These are phyloP conservation scores for Notholithocarpus densiflorus DNA, from an alignment of 306 rosid genomes.

Conservation along the genomic window DNA sequence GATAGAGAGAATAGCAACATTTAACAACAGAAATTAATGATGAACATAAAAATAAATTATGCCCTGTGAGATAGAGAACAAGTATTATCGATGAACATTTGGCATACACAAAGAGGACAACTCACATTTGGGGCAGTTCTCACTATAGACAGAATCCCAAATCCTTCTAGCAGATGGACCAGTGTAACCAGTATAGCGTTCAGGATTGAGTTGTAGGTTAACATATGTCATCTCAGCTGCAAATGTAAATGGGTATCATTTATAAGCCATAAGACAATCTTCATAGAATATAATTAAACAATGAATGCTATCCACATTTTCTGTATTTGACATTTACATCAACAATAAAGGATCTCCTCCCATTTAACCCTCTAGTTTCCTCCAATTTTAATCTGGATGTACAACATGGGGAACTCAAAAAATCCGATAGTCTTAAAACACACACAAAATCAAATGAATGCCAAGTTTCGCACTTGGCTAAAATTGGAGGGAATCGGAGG, in stretches of 20 bases:
- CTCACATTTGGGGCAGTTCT: constrained; percentile 98
- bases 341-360: not conserved
- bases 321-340: constrained; percentile 1
- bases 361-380: not conserved
- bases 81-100: not conserved
- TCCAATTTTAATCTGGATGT: too few species aligned
- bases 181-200: constrained; percentile 86
- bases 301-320: not conserved
- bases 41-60: not conserved
- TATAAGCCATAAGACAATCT: not conserved
- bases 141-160: constrained; percentile 89
- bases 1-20: not conserved
- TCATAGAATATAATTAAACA: not conserved
- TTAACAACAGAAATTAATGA: not conserved
- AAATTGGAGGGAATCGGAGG: too few species aligned
- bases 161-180: constrained; percentile 97
- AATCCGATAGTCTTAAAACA: too few species aligned
- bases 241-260: constrained; percentile 15
- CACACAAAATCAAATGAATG: too few species aligned
- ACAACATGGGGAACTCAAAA: too few species aligned
- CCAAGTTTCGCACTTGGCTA: too few species aligned
- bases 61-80: not conserved
- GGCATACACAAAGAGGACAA: not conserved
- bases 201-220: constrained; percentile 91
- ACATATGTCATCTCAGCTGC: constrained; percentile 95